These are phyloP conservation scores for Penicillium riverlandense DNA, from an alignment of 495 filamentous ascomycete species.

Conservation along the genomic window DNA sequence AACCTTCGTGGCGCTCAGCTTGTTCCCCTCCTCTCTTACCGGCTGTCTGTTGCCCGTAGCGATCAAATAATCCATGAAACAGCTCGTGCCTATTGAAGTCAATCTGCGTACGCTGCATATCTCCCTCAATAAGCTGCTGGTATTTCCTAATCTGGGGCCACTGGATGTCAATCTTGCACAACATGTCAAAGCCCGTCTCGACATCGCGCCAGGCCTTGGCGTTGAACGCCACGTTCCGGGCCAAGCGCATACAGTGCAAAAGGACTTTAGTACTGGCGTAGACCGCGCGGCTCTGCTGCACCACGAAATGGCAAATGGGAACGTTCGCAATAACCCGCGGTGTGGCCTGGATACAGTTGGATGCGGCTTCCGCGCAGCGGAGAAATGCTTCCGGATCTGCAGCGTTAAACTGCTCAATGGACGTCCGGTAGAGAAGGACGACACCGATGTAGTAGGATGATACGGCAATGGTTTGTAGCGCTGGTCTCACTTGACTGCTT, in stretches of 20 bases:
- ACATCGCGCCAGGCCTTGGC: slow-evolving; percentile 6
- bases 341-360: slow-evolving; percentile 6
- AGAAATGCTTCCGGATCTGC: slow-evolving; percentile 4
- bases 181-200: slow-evolving; percentile 5
- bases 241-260: slow-evolving; percentile 7
- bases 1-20: no score
- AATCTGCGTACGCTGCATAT: slow-evolving; percentile 2
- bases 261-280: slow-evolving; percentile 5
- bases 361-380: slow-evolving; percentile 8
- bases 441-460: slow-evolving; percentile 7
- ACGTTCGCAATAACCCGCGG: slow-evolving; percentile 4
- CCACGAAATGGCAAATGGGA: slow-evolving; percentile 5
- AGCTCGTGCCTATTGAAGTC: slow-evolving; percentile 1
- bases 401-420: slow-evolving; percentile 2
- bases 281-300: slow-evolving; percentile 6
- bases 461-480: slow-evolving; percentile 6
- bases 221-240: slow-evolving; percentile 3
- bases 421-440: slow-evolving; percentile 5
- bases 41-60: background rate
- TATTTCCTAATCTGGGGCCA: slow-evolving; percentile 11
- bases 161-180: slow-evolving; percentile 5
- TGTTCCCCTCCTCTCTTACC: no score
- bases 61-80: background rate
- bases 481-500: background rate
- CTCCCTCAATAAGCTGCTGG: slow-evolving; percentile 2